Evolutionary conservation across 306 rosid genomes (phyloP).

Genomic region (Mimosa pudica): DNA sequence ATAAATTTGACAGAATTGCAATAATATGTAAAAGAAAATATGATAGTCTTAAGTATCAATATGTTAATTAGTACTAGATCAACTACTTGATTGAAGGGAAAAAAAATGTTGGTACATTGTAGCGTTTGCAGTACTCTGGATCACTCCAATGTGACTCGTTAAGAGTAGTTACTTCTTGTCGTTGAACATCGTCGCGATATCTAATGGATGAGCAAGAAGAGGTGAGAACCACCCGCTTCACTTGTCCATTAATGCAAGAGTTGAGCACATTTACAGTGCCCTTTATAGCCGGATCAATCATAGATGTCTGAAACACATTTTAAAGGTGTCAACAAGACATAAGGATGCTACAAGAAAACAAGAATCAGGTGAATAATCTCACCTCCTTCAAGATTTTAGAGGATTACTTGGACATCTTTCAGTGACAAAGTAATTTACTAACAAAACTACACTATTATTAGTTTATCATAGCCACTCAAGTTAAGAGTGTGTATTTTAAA

Average conservation of each 20-base stretch:
- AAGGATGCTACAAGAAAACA: not conserved
- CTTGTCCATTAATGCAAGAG: constrained; percentile 63
- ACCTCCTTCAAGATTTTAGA: not conserved
- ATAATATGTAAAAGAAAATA: not conserved
- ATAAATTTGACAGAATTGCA: constrained; percentile 9
- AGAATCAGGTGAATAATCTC: not conserved
- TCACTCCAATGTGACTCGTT: constrained; percentile 87
- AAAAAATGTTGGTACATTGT: constrained; percentile 42
- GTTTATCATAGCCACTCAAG: not conserved
- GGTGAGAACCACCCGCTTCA: constrained; percentile 76
- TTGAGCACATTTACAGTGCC: constrained; percentile 76
- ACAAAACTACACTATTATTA: not conserved
- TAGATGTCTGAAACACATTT: constrained; percentile 43
- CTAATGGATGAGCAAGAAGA: constrained; percentile 85
- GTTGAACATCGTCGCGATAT: constrained; percentile 59
- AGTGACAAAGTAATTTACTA: not conserved
- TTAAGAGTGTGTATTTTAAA: not conserved
- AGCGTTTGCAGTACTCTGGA: constrained; percentile 67
- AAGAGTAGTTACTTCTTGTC: constrained; percentile 48
- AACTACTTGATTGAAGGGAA: not conserved
- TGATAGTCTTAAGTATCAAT: not conserved
- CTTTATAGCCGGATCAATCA: constrained; percentile 74
- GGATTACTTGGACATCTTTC: not conserved
- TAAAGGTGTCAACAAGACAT: not conserved
- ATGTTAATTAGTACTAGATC: not conserved